Conservation (phyloP, 208 protist genomes). For the Crithidia expoeki region DNA sequence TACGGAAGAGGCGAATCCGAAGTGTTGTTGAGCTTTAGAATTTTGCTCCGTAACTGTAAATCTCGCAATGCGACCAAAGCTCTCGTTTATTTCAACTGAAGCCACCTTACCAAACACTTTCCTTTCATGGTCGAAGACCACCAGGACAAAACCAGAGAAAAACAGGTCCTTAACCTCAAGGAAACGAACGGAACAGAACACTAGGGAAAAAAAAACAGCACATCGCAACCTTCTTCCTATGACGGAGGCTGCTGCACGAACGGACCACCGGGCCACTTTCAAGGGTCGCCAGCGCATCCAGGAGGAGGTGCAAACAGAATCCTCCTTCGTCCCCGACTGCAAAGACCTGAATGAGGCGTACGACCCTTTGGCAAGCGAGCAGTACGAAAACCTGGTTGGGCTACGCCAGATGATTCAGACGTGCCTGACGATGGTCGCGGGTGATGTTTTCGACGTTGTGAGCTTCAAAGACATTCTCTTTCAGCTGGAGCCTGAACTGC, state of each 20-base stretch:
- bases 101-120: no score
- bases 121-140: no score
- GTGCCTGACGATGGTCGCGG: constrained; percentile 72
- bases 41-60: no score
- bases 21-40: no score
- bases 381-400: constrained; percentile 68
- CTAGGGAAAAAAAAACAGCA: not conserved
- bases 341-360: constrained; percentile 52
- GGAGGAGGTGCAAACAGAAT: constrained; percentile 82
- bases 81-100: no score
- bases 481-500: constrained; percentile 75
- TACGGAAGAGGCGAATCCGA: no score
- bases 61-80: no score
- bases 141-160: no score
- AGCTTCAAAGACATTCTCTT: constrained; percentile 92
- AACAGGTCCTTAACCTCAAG: no score
- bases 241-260: constrained; percentile 8
- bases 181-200: no score
- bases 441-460: constrained; percentile 85
- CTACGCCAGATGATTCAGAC: constrained; percentile 76
- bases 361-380: constrained; percentile 70
- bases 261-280: constrained; percentile 26
- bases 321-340: constrained; percentile 67
- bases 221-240: no score
- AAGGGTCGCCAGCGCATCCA: constrained; percentile 33